Evolutionary conservation across 106 monocot species (phyloP), one percentile per base, ranked within the genome.

Genomic region (Dioscorea zingiberensis): DNA sequence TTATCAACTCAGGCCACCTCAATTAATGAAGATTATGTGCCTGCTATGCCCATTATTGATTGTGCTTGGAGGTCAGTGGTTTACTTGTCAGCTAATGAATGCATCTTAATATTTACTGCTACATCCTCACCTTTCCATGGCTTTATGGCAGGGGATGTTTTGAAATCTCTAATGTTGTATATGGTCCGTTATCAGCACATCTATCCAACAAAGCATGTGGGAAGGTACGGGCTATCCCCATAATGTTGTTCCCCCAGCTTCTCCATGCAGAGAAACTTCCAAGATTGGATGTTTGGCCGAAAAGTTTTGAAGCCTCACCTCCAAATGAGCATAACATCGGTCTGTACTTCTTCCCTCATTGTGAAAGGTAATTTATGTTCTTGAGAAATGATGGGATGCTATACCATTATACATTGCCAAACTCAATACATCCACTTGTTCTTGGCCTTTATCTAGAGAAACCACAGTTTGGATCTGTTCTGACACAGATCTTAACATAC

Each of bases 151-250:
- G 78, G 28, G 78, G 78, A n/a, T 49, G 21, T 21, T 74, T 83
- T 61, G 28, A 62, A 62, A 62, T 78, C 27, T 54, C 62, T 16
- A 32, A 64, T 55, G 49, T 58, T 27, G 8, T 54, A 6, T 80
- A 70, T 69, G 73, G 76, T 63, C 80, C 80, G 2, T 56, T 80
- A 2, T 44, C 5, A 44, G 84, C 73, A 66, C 84, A 80, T 29
- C 14, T 70, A 28, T 84, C 84, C n/a, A 69, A 26, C 19, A 73
- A 59, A 70, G 76, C 80, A 73, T 69, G 76, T 58, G 54, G 45
- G 69, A 76, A 60, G 60, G 84, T 73, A 19, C 65, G 23, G 24
- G 44, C n/a, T n/a, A n/a, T n/a, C n/a, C n/a, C n/a, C n/a, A 58
- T 17, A 27, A 45, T 28, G 59, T 71, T 54, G 21, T 67, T 84